A percentile compares a stretch with the other conserved stretches of the same genome.
Conservation (phyloP, 148 eudicot species). For the Camellia sinensis region DNA sequence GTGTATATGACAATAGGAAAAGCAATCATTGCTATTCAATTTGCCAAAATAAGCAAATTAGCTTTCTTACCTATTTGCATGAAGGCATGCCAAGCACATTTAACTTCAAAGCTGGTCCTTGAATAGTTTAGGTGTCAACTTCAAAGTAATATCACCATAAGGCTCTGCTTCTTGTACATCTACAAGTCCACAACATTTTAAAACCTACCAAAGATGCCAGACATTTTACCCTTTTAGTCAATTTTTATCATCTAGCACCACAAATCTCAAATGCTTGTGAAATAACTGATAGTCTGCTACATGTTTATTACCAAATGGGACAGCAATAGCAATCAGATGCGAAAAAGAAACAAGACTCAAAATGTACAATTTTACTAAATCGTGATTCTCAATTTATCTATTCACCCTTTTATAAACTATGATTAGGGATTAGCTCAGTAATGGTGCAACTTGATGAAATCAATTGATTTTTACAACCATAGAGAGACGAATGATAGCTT, state of each 20-base stretch:
- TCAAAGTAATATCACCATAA: constrained; percentile 61
- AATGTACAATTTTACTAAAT: not conserved
- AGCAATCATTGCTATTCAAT: not conserved
- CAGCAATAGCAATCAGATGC: constrained; percentile 5
- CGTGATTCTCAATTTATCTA: not conserved
- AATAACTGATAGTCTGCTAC: not conserved
- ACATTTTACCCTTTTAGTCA: not conserved
- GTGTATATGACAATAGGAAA: not conserved
- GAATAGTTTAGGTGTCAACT: constrained; percentile 46
- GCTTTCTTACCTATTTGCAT: constrained; percentile 23
- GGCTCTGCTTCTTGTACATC: constrained; percentile 68
- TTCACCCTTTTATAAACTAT: too few relatives aligned
- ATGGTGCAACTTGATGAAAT: not conserved
- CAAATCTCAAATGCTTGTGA: not conserved
- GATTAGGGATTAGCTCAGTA: not conserved
- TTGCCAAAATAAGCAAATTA: not conserved
- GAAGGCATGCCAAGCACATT: constrained; percentile 10
- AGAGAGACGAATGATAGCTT: not conserved
- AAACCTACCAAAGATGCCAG: constrained; percentile 41
- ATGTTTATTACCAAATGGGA: not conserved
- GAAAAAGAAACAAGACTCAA: not conserved
- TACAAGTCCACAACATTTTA: constrained; percentile 48
- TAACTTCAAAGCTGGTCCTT: constrained; percentile 30
- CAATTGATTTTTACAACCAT: not conserved
- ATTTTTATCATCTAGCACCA: not conserved